Conservation (phyloP, 805 yeast genomes). For the Myxozyma mucilagina region DNA sequence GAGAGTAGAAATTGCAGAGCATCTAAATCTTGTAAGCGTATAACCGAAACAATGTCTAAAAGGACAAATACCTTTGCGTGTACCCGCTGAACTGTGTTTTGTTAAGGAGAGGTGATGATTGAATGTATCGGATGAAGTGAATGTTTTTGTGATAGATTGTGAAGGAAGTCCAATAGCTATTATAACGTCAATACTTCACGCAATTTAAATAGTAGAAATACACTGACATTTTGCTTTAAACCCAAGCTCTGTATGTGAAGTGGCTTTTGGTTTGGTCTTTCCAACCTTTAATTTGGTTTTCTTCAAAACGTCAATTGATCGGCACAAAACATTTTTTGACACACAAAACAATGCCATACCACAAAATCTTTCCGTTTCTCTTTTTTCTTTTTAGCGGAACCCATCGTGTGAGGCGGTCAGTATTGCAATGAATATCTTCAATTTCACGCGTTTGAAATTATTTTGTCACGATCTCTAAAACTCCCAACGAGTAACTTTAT, state of each 20-base stretch:
- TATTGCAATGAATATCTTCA: no score
- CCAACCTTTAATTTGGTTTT: constrained; percentile 87
- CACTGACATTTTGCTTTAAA: constrained; percentile 59
- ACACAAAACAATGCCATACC: constrained; percentile 33
- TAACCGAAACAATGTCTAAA: neutral
- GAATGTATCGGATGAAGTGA: constrained; percentile 31
- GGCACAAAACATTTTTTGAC: neutral
- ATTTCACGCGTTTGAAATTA: no score
- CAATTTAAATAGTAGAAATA: neutral
- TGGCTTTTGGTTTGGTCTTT: constrained; percentile 67
- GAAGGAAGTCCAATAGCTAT: constrained; percentile 45
- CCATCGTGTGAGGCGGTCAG: constrained; percentile 10
- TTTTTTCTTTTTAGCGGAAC: constrained; percentile 50
- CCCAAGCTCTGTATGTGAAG: constrained; percentile 81
- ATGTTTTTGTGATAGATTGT: constrained; percentile 40
- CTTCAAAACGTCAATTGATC: constrained; percentile 25
- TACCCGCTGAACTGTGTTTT: constrained; percentile 68
- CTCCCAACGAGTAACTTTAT: no score
- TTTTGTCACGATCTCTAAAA: no score
- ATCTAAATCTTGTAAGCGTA: constrained; percentile 36
- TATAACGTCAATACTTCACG: constrained; percentile 18
- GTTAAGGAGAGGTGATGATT: constrained; percentile 67
- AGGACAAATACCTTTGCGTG: constrained; percentile 55
- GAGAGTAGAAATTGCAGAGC: constrained; percentile 53
- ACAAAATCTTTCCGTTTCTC: constrained; percentile 73